Base-by-base conservation (phyloP, 306 rosid genomes). In the Glycine soja region DNA sequence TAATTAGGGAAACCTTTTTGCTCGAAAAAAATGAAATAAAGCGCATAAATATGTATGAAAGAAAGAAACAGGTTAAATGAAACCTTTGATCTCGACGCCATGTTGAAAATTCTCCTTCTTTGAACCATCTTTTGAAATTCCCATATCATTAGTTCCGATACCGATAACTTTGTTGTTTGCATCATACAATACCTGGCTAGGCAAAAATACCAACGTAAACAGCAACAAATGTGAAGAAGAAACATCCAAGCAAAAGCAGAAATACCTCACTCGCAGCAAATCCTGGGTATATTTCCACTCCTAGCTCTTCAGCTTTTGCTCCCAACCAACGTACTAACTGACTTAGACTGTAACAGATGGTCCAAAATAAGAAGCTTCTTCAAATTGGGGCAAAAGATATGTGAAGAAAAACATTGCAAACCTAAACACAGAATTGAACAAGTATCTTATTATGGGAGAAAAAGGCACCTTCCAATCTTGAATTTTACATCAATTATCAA, bases 321-420 rank as follows among this genome's bases (percentile, higher is more conserved):
- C 99, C 97, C 97, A 95, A 70, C 99, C 99, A 95, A 48, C 97
- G 94, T 36, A 91, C 88, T 77, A 95, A 89, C 88, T 95, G 95
- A 87, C 99, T 93, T 76, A 95, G 85, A 88, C 99, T 95, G 78
- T 82, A 90, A 72, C 67, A 83, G 30, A 83, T 78, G 72, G 66
- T 53, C 77, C 74, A 84, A 36, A 69, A 64, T 61, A 78, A 81
- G 78, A 67, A 75, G 24, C 76, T 80, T 67, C 38, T 71, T 50
- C 50, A 52, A 53, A 46, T 68, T 54, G 43, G 48, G 30, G 48
- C 6, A 1, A 50, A 34, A 36, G 8, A 77, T 10, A 24, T 45
- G 13, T 4, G 66, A 63, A 68, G 43, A 24, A 30, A 52, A 77
- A 51, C 18, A 72, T 59, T 53, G 38, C 13, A 56, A 81, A 75